Base-by-base conservation (phyloP, 1,284 basidiomycete genomes). In the Fomitopsis schrenkii region DNA sequence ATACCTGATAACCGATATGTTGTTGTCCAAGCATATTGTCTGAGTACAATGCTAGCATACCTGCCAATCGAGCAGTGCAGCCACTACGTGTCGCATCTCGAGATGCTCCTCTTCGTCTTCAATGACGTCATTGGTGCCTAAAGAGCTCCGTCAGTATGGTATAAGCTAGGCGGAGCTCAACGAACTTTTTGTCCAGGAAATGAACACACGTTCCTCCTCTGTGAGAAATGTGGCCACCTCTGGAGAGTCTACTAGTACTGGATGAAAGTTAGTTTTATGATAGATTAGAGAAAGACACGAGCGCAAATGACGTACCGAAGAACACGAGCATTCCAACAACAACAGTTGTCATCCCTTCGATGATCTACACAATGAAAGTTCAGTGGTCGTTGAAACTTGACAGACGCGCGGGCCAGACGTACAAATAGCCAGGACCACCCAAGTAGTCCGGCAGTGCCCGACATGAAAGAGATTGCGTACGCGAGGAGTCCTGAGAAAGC, bases 1-100 rank as follows among this genome's bases (percentile, higher is more conserved):
- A 86, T 14, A 83, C 71, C 79, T 81, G 8, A 2, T 0, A 10
- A 10, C 38, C 14, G 0, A 17, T 15, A 41, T 2, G 10, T 22
- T 19, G 8, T 1, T 30, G 6, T 17, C 19, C 33, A 2, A 38
- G 7, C n/a, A 6, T 6, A 10, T 8, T 38, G 36, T n/a, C n/a
- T 36, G 4, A n/a, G 19, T 35, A 26, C 35, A 5, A 14, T 2
- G 3, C 5, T 22, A 7, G 52, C 28, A 8, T n/a, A 85, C 77
- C 74, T 91, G 88, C 88, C 88, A 91, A 67, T 89, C 87, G 0
- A 67, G 67, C 33, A 89, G 66, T 0, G 85, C 84, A 22, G 80
- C 76, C 69, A 75, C 72, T 35, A 90, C 66, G 67, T 88, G 84
- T 5, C 81, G 75, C 59, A 77, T 62, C 15, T 79, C 76, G 63